These are phyloP conservation scores for Bipolaris gigantea DNA, from an alignment of 2,329 filamentous ascomycete genomes.

Conservation along the genomic window DNA sequence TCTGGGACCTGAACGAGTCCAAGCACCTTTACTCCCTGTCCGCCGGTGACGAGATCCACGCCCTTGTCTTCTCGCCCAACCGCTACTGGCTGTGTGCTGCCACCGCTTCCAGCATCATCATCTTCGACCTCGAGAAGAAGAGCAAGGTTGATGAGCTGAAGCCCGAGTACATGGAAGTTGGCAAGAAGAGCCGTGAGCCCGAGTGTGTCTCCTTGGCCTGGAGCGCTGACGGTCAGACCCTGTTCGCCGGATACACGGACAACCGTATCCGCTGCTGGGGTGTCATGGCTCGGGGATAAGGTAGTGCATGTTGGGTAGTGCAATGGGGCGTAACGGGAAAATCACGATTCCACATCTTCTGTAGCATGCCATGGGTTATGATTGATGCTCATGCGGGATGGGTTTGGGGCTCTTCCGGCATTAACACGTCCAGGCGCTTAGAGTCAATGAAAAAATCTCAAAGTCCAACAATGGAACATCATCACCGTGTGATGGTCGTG, in stretches of 20 bases:
- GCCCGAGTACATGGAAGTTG: slow-evolving; percentile 92
- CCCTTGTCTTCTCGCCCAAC: slow-evolving; percentile 99
- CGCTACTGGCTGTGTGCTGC: slow-evolving; percentile 99
- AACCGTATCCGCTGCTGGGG: slow-evolving; percentile 67
- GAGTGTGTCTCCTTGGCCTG: slow-evolving; percentile 98
- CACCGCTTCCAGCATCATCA: slow-evolving; percentile 97
- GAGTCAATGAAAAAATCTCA: slow-evolving; percentile 50
- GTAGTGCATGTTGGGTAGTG: slow-evolving; percentile 29
- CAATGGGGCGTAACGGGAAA: slow-evolving; percentile 37
- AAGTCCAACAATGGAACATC: slow-evolving; percentile 32
- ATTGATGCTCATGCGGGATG: slow-evolving; percentile 41
- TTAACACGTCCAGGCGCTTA: slow-evolving; percentile 49
- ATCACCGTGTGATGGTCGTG: slow-evolving; percentile 7
- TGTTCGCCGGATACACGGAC: slow-evolving; percentile 99
- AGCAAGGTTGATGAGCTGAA: slow-evolving; percentile 99
- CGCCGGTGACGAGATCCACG: slow-evolving; percentile 99
- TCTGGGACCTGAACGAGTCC: slow-evolving; percentile 99
- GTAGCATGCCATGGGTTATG: slow-evolving; percentile 45
- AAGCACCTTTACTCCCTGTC: slow-evolving; percentile 99
- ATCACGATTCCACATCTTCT: slow-evolving; percentile 45
- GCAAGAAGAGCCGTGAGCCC: slow-evolving; percentile 99
- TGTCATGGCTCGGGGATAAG: slow-evolving; percentile 48
- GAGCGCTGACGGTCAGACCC: slow-evolving; percentile 97
- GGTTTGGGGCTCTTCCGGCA: slow-evolving; percentile 44
- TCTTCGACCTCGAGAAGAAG: slow-evolving; percentile 99